These are phyloP conservation scores for Phytophthora kernoviae DNA, from an alignment of 352 stramenopile species.

Conservation along the genomic window DNA sequence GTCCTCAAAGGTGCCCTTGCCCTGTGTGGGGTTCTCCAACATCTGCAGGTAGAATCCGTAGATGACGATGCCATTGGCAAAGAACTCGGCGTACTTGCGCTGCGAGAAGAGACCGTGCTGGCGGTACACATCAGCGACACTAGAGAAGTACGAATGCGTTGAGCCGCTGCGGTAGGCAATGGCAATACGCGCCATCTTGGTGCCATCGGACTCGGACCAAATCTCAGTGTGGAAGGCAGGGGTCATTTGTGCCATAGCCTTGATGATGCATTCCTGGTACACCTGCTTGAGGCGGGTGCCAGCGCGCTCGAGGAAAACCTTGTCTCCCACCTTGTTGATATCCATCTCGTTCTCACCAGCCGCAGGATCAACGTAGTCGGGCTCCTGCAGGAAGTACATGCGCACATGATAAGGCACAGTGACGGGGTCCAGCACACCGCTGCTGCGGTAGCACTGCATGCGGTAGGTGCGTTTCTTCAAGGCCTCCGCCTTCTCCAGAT, in stretches of 20 bases:
- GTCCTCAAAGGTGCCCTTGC: conserved; percentile 67
- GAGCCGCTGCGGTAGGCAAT: conserved; percentile 79
- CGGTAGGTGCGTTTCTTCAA: conserved; percentile 73
- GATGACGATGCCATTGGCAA: conserved; percentile 85
- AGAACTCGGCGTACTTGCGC: conserved; percentile 87
- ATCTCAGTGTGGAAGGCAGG: conserved; percentile 82
- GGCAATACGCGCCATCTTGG: conserved; percentile 80
- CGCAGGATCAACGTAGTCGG: conserved; percentile 64
- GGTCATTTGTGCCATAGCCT: conserved; percentile 77
- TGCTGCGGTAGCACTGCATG: conserved; percentile 87
- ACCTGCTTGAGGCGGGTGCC: conserved; percentile 70
- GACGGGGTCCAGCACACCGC: conserved; percentile 73
- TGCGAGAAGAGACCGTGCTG: conserved; percentile 83
- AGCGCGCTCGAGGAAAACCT: conserved; percentile 75
- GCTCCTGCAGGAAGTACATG: conserved; percentile 86
- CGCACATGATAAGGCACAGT: conserved; percentile 80
- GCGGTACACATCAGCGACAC: conserved; percentile 85
- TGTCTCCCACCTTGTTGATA: conserved; percentile 79
- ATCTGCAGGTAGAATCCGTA: conserved; percentile 87
- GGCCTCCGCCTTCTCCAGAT: conserved; percentile 60
- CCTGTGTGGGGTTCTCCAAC: conserved; percentile 58
- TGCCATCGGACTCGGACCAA: conserved; percentile 71
- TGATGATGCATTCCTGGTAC: conserved; percentile 81
- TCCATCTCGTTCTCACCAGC: conserved; percentile 67
- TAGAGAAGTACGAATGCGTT: conserved; percentile 88